Base-by-base conservation (phyloP, 805 yeast genomes). In the Suhomyces tanzawaensis region DNA sequence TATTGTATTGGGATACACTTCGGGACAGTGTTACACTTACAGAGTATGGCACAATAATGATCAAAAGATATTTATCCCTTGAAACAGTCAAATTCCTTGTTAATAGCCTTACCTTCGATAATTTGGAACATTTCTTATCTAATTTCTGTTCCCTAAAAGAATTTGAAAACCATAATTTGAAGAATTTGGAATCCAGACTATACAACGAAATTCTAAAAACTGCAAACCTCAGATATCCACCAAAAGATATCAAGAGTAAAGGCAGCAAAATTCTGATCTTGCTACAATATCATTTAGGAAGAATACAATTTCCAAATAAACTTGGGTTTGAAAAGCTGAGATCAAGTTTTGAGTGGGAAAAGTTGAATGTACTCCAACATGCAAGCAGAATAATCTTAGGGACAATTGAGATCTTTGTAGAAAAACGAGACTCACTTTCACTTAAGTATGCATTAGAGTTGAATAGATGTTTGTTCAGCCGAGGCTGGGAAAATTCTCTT, bases 251-350 rank as follows among this genome's bases (percentile, higher is more conserved):
- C n/a, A 24, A 24, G 13, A 13, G 6, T 7, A 5, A 7, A 24
- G 27, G 27, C n/a, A 7, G 13, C 6, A 24, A 24, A 13, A 5
- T 24, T 8, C 27, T 9, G 14, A 7, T 24, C 14, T 24, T 24
- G 14, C 7, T 21, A 21, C 23, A 21, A 9, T 21, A 21, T 21
- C 8, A 21, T 7, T 7, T 21, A 7, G 23, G 23, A 21, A 21
- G 9, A 7, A 7, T 21, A 9, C 8, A 7, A 7, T 21, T 21
- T 21, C 23, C 31, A 52, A 56, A 12, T 77, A 76, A 49, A 49
- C 58, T 1, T 68, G 75, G 4, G 80, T 75, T 47, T 77, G 82
- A 82, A 63, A 58, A 21, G 57, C 76, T 21, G 23, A 21, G 23
- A 21, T 21, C 23, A 7, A 9, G 23, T 7, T 21, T 21, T 21